Conservation (phyloP, 306 rosid species). For the Lithocarpus polystachyus region DNA sequence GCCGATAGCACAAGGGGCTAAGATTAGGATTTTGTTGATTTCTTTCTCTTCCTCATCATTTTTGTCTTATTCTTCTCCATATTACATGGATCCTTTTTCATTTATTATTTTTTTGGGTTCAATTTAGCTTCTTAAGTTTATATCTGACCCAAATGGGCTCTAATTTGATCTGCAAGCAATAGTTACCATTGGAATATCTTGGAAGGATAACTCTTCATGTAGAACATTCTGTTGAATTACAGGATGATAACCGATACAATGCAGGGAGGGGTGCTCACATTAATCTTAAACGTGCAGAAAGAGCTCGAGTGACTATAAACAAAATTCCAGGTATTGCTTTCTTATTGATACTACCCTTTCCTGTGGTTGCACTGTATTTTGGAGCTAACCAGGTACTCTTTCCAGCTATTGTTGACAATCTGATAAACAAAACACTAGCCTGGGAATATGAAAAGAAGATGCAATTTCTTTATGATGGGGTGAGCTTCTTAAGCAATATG, state of each 20-base stretch:
- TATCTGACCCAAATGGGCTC: constrained; percentile 21
- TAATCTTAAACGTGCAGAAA: constrained; percentile 95
- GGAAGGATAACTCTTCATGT: not conserved
- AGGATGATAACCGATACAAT: constrained; percentile 83
- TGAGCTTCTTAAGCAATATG: constrained; percentile 34
- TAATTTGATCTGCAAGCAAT: constrained; percentile 6
- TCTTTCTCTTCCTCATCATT: not conserved
- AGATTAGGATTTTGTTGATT: not conserved
- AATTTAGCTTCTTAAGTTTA: not conserved
- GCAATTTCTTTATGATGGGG: constrained; percentile 88
- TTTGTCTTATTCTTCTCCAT: not conserved
- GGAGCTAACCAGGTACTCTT: constrained; percentile 31
- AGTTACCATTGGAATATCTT: not conserved
- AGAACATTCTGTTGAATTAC: constrained; percentile 26
- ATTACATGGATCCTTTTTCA: not conserved
- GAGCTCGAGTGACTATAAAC: constrained; percentile 73
- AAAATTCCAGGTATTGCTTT: constrained; percentile 84
- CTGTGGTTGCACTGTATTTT: constrained; percentile 9
- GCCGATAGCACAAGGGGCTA: not conserved
- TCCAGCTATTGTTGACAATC: constrained; percentile 87
- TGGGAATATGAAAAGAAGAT: constrained; percentile 85
- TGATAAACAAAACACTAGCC: constrained; percentile 63
- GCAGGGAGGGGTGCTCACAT: constrained; percentile 95
- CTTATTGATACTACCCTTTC: constrained; percentile 4
- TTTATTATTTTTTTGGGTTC: not conserved